Percentiles rank a stretch among this genome's conserved stretches.
Evolutionary conservation across 2,329 filamentous ascomycete species (phyloP).

Genomic region (Reticulascus tulasneorum): DNA sequence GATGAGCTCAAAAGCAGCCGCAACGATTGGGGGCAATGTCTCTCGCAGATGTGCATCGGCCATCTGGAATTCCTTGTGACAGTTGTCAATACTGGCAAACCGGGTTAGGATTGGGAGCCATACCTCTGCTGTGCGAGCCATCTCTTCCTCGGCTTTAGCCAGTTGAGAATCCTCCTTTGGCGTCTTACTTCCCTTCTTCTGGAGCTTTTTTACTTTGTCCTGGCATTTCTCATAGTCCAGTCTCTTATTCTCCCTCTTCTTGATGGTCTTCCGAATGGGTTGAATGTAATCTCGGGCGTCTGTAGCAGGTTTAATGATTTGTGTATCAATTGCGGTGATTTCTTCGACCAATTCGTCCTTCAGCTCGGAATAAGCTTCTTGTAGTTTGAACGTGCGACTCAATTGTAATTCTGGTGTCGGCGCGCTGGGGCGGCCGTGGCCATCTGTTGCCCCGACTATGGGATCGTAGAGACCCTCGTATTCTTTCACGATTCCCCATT

Average conservation of each 20-base stretch:
- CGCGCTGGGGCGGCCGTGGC: slow-evolving; percentile 48
- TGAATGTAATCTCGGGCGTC: slow-evolving; percentile 66
- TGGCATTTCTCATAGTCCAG: slow-evolving; percentile 78
- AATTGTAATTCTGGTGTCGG: slow-evolving; percentile 61
- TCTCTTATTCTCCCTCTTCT: slow-evolving; percentile 78
- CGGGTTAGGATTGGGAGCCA: slow-evolving; percentile 14
- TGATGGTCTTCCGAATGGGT: slow-evolving; percentile 76
- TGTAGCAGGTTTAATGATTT: slow-evolving; percentile 65
- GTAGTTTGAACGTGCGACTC: slow-evolving; percentile 60
- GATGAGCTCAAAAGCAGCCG: slow-evolving; percentile 68
- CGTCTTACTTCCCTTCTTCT: slow-evolving; percentile 65
- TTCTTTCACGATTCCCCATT: slow-evolving; percentile 62
- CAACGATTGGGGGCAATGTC: slow-evolving; percentile 67
- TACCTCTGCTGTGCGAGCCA: slow-evolving; percentile 62
- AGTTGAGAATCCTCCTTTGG: slow-evolving; percentile 70
- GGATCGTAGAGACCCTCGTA: slow-evolving; percentile 74
- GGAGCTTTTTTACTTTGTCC: slow-evolving; percentile 63
- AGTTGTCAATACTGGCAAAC: no score
- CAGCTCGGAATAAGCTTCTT: slow-evolving; percentile 65
- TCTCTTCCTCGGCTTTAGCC: slow-evolving; percentile 67
- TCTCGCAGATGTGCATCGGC: slow-evolving; percentile 71
- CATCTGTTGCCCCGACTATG: slow-evolving; percentile 62
- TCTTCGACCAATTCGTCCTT: slow-evolving; percentile 69
- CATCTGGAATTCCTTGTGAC: slow-evolving; percentile 62
- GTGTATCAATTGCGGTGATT: slow-evolving; percentile 64